Base-by-base conservation (phyloP, 2,329 filamentous ascomycete species). In the Fusarium haematococcum region DNA sequence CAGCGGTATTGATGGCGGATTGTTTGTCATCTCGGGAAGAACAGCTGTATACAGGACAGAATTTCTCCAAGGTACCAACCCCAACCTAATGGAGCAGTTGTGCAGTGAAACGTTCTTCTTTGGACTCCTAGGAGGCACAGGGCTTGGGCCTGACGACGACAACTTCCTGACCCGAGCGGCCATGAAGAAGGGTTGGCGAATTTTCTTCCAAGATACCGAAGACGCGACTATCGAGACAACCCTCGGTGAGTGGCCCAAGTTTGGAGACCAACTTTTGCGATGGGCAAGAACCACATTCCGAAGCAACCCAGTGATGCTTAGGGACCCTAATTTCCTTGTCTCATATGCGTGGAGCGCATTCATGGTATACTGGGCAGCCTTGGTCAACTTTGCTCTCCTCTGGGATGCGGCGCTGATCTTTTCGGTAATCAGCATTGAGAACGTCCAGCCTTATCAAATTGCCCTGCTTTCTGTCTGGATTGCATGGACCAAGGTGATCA, bases 241-340 rank as follows among this genome's bases (percentile, higher is more conserved):
- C 0, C 80, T 92, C 3, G 90, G 89, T 27, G 81, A 81, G 14
- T 84, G 82, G 75, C 78, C 81, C 4, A 88, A 88, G 74, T 91
- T 90, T 75, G 74, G 84, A 5, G 77, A 79, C 1, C 90, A 92
- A 73, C 86, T 88, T 45, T 62, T 87, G 9, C 86, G 90, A 14
- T 92, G 89, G 90, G 85, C 84, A 0, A 84, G 90, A 2, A 90
- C 89, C 0, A 91, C 87, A 0, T 91, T 87, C 83, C 84, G 91
- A 7, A 88, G 85, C 64, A 91, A 91, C 76, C 76, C 83, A 1
- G 85, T 84, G 3, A 85, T 85, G 32, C 83, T 92, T 83, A 63
- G 75, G 1, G 85, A 89, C 71, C 86, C 85, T 0, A 1, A 4
- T 1, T 80, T 79, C 1, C 7, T 77, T 0, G 27, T 5, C 1